phyloP scores from a whole-genome alignment of 2,329 filamentous ascomycete genomes.

The Ceratocystis alfenasii region DNA sequence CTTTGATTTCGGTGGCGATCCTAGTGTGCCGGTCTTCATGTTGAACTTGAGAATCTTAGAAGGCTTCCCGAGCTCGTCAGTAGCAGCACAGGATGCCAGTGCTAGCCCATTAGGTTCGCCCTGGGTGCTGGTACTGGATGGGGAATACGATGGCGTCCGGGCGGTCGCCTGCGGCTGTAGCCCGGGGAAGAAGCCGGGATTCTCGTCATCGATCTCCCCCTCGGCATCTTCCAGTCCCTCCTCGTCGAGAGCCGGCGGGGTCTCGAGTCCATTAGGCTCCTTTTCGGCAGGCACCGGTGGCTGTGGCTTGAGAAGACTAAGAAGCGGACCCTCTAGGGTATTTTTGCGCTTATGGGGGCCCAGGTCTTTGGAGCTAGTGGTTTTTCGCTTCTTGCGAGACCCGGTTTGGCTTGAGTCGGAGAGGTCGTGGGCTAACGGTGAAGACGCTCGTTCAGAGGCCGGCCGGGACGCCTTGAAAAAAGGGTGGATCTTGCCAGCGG shows the following conservation, averaged over 20 bases:
- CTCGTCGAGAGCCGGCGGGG: constrained; percentile 6
- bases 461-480: constrained; percentile 20
- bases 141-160: constrained; percentile 13
- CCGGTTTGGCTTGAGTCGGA: constrained; percentile 15
- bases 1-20: constrained; percentile 48
- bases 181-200: constrained; percentile 4
- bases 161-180: neutral
- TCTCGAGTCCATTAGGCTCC: constrained; percentile 13
- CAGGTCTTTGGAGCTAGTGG: constrained; percentile 3
- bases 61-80: constrained; percentile 23
- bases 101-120: constrained; percentile 16
- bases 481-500: constrained; percentile 17
- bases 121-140: neutral
- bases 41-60: constrained; percentile 47
- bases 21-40: constrained; percentile 48
- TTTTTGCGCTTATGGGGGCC: constrained; percentile 5
- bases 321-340: constrained; percentile 16
- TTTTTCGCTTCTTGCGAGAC: constrained; percentile 20
- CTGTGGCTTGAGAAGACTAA: constrained; percentile 18
- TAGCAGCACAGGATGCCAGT: constrained; percentile 5
- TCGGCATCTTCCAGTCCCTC: constrained; percentile 19
- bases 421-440: constrained; percentile 9
- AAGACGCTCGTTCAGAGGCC: constrained; percentile 3
- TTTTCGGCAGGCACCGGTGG: neutral
- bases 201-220: constrained; percentile 19